Conservation (phyloP, 345 rosid species). For the Euphorbia pulcherrima region DNA sequence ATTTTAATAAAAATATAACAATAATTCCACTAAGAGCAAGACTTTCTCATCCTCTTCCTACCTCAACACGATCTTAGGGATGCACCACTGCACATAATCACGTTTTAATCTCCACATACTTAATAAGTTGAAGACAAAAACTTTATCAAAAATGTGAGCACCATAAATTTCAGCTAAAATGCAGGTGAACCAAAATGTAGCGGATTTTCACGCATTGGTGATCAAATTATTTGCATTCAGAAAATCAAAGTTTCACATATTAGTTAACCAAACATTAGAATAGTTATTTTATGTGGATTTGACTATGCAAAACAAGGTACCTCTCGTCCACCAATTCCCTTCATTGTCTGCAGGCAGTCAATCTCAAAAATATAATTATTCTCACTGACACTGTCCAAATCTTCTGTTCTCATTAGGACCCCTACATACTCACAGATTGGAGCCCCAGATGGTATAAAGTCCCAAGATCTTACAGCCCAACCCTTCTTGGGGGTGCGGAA, state of each 20-base stretch:
- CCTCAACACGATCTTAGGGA: no score
- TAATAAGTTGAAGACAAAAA: neutral
- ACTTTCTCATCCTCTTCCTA: no score
- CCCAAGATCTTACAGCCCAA: constrained; percentile 98
- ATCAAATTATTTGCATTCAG: neutral
- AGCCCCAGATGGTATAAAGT: constrained; percentile 84
- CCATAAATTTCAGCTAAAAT: neutral
- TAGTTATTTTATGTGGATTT: neutral
- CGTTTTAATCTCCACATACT: no score
- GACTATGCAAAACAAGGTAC: constrained; percentile 24
- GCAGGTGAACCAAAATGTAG: neutral
- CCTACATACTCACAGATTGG: constrained; percentile 92
- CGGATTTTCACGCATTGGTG: no score
- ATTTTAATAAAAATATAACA: no score
- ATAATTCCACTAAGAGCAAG: no score
- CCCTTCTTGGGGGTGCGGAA: constrained; percentile 82
- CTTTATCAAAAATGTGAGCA: neutral
- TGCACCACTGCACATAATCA: no score
- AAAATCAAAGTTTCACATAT: neutral
- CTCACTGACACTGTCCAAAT: constrained; percentile 54
- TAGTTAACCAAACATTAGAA: neutral
- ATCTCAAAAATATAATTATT: constrained; percentile 84
- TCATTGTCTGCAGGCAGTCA: constrained; percentile 94
- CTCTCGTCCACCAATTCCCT: constrained; percentile 81
- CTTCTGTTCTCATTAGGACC: constrained; percentile 61